Conservation (phyloP, 345 rosid genomes). For the Aurinia saxatilis region DNA sequence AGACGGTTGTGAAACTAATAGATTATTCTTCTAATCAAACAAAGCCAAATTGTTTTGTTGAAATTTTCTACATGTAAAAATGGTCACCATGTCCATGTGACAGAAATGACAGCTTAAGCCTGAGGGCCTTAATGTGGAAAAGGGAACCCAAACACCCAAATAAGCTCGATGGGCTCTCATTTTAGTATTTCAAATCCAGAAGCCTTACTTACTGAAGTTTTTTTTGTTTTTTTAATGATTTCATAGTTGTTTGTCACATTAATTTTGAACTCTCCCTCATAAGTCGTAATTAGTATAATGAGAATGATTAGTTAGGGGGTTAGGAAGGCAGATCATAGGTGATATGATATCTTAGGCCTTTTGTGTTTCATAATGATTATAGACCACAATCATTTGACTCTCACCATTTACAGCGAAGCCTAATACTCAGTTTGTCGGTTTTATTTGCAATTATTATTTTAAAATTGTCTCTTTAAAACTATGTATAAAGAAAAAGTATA, state of each 20-base stretch:
- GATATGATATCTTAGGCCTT: not conserved
- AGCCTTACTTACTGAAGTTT: not conserved
- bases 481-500: not conserved
- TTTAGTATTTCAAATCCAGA: not conserved
- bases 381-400: conserved; percentile 17
- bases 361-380: conserved; percentile 10
- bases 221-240: not conserved
- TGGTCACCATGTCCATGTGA: not conserved
- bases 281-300: not conserved
- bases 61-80: too few species aligned
- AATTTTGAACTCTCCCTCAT: not conserved
- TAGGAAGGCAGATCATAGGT: conserved; percentile 6
- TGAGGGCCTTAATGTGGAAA: too few species aligned
- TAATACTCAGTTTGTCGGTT: conserved; percentile 16
- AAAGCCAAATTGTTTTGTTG: too few species aligned
- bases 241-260: too few species aligned
- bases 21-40: too few species aligned
- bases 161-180: too few species aligned
- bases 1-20: too few species aligned
- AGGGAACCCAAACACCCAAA: too few species aligned
- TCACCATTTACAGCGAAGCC: conserved; percentile 19
- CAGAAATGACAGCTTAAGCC: too few species aligned
- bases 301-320: not conserved
- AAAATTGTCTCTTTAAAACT: not conserved
- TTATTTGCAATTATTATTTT: not conserved